Evolutionary conservation across 2,329 filamentous ascomycete species (phyloP).

Genomic region (Colletotrichum sp.): DNA sequence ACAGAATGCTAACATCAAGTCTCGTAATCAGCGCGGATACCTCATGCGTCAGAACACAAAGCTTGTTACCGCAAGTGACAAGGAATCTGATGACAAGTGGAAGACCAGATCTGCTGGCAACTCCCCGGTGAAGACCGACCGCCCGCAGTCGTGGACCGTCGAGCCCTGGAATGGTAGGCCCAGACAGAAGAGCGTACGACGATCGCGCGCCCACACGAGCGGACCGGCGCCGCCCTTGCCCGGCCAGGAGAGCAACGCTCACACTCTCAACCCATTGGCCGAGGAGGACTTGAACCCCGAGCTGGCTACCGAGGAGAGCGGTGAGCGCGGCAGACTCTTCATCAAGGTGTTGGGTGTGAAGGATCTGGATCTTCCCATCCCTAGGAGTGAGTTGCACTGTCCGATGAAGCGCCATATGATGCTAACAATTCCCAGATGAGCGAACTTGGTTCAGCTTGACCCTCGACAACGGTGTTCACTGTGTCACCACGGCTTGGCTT

Average conservation of each 20-base stretch:
- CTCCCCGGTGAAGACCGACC: constrained; percentile 76
- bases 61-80: constrained; percentile 89
- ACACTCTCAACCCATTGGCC: constrained; percentile 66
- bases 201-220: constrained; percentile 53
- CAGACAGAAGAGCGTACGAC: constrained; percentile 69
- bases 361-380: constrained; percentile 89
- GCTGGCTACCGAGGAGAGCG: constrained; percentile 72
- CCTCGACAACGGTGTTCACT: constrained; percentile 97
- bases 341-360: constrained; percentile 99
- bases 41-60: constrained; percentile 99
- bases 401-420: neutral
- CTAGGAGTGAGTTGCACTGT: constrained; percentile 71
- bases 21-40: constrained; percentile 87
- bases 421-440: constrained; percentile 66
- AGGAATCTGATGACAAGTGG: constrained; percentile 62
- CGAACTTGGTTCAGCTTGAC: constrained; percentile 94
- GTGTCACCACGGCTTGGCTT: constrained; percentile 94
- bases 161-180: constrained; percentile 93
- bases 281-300: constrained; percentile 71
- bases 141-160: constrained; percentile 92
- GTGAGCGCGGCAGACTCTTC: constrained; percentile 89
- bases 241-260: constrained; percentile 83
- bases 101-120: constrained; percentile 67
- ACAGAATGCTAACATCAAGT: constrained; percentile 66
- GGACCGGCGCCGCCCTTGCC: constrained; percentile 83